Percentiles rank a stretch among this genome's conserved stretches.
These are phyloP conservation scores for Acacia confusa DNA, from an alignment of 306 rosid species.

Conservation along the genomic window DNA sequence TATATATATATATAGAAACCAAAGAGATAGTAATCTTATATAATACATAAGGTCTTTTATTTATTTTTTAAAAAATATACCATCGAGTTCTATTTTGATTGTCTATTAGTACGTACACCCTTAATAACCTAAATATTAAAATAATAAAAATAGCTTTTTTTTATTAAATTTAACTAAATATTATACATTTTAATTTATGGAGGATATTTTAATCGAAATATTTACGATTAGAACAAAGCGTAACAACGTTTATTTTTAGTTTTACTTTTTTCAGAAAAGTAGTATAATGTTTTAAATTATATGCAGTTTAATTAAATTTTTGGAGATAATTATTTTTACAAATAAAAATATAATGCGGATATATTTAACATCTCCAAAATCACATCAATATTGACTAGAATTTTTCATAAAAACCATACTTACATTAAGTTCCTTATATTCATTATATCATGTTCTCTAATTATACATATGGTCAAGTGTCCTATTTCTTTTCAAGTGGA, in stretches of 20 bases:
- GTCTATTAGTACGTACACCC: too few relatives aligned
- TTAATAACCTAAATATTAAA: neutral
- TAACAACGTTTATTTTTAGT: too few relatives aligned
- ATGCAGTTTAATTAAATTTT: neutral
- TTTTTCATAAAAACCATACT: neutral
- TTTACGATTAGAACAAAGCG: too few relatives aligned
- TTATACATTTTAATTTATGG: neutral
- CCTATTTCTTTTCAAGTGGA: too few relatives aligned
- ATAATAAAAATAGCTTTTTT: neutral
- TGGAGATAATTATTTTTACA: neutral
- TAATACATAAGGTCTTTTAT: too few relatives aligned
- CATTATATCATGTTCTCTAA: too few relatives aligned
- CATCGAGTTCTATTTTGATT: too few relatives aligned
- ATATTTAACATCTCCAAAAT: neutral
- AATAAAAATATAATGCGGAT: neutral
- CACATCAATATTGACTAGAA: neutral
- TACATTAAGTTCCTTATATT: too few relatives aligned
- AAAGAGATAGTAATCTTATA: neutral
- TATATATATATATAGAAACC: neutral
- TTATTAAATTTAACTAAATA: neutral
- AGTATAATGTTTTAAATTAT: too few relatives aligned
- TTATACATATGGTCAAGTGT: too few relatives aligned
- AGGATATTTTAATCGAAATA: neutral
- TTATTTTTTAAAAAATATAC: too few relatives aligned
- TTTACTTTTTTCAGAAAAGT: too few relatives aligned